phyloP scores from a whole-genome alignment of 2,329 filamentous ascomycete genomes.

The Colletotrichum abscissum region DNA sequence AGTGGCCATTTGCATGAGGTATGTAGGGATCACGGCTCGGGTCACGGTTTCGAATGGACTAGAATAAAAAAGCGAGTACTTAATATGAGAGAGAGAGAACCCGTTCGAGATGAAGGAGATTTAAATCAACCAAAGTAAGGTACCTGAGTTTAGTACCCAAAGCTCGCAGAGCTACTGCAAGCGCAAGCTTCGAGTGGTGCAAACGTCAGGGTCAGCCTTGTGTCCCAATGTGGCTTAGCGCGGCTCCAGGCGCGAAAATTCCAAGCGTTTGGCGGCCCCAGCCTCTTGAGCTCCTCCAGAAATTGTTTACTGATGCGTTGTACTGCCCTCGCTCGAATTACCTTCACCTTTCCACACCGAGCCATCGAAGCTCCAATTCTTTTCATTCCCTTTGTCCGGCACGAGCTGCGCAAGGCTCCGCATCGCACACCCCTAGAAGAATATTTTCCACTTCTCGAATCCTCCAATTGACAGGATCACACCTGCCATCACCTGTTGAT shows the following conservation, averaged over 20 bases:
- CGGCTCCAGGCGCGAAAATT: conserved; percentile 47
- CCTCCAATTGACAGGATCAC: conserved; percentile 19
- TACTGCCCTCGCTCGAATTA: conserved; percentile 19
- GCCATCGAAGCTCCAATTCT: conserved; percentile 28
- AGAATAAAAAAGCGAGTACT: neutral
- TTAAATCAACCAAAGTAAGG: neutral
- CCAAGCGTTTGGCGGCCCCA: conserved; percentile 45
- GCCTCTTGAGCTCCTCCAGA: conserved; percentile 45
- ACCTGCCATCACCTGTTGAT: conserved; percentile 42
- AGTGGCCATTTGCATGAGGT: neutral
- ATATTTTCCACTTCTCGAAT: neutral
- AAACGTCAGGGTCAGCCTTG: conserved; percentile 45
- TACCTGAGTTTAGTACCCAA: neutral
- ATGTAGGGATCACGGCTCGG: neutral
- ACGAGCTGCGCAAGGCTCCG: conserved; percentile 20
- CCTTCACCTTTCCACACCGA: conserved; percentile 31
- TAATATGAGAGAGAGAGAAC: neutral
- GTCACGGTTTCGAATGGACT: neutral
- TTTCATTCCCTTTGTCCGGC: conserved; percentile 2
- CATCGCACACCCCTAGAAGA: neutral
- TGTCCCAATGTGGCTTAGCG: conserved; percentile 48
- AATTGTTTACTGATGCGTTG: conserved; percentile 44
- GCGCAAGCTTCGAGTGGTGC: neutral
- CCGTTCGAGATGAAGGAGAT: neutral
- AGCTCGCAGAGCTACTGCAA: neutral